Evolutionary conservation across 2,329 filamentous ascomycete species (phyloP), one percentile per base, ranked within the genome.

Genomic region (Albifimbria verrucaria): DNA sequence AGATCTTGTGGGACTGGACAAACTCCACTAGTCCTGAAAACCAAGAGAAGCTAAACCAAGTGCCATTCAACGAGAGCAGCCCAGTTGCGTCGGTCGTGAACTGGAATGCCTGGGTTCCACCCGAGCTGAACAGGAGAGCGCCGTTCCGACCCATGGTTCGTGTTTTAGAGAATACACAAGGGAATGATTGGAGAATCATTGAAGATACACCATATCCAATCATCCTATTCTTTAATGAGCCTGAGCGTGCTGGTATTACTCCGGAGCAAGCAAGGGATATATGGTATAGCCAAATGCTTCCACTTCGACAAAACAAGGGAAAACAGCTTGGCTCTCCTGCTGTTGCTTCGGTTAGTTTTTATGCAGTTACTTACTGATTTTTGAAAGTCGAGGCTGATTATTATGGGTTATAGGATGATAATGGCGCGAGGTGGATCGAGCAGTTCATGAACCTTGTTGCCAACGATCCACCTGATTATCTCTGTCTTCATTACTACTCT

Each of bases 401-500:
- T 32, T 15, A 15, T 32, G 26, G 26, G 9, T 10, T 11, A 10
- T 23, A 47, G 44, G 44, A 47, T 26, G 44, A 47, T 4, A 47
- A 47, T n/a, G 44, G 44, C 24, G 9, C 10, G 3, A 47, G 17
- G 24, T 47, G 44, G 44, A 4, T 47, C n/a, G 44, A 47, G 24
- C 4, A 23, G 44, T 47, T 47, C 44, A 47, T 47, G 44, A 25
- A 21, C 4, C 44, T 47, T 24, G 22, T 47, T 25, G 21, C 44
- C 21, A 47, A n/a, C 9, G 44, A 47, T 23, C 44, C 44, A 4
- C 44, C 44, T 7, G 44, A 47, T 23, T 47, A 25, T 18, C 44
- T 47, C 44, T 47, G 44, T n/a, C 44, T 47, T 18, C 44, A 47
- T n/a, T 47, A 47, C 22, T 47, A 47, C 44, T 47, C 44, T 18